phyloP scores from a whole-genome alignment of 2,329 filamentous ascomycete species.

The Pezicula neosporulosa region DNA sequence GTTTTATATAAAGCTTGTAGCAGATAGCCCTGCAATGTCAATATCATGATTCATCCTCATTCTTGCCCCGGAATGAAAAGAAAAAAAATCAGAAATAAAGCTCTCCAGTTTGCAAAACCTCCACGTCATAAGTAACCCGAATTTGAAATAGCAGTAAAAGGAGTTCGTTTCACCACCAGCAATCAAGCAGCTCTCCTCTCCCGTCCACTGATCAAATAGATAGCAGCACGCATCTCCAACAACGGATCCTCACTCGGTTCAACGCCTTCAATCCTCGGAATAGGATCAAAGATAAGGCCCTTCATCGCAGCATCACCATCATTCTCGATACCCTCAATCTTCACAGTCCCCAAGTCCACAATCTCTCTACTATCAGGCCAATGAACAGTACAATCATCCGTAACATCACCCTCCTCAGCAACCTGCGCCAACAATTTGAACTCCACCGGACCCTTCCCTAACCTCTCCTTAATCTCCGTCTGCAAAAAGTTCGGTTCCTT shows the following conservation, averaged over 20 bases:
- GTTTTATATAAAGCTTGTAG: no score
- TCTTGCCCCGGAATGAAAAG: no score
- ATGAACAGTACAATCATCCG: conserved; percentile 43
- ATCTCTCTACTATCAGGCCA: conserved; percentile 49
- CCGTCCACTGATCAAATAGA: conserved; percentile 53
- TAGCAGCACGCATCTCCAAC: conserved; percentile 49
- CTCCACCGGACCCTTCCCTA: conserved; percentile 33
- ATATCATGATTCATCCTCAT: no score
- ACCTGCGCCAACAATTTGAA: conserved; percentile 49
- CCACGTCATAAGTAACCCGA: no score
- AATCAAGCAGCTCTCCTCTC: conserved; percentile 43
- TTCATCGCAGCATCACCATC: conserved; percentile 43
- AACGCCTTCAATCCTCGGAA: conserved; percentile 50
- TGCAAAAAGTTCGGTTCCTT: conserved; percentile 43
- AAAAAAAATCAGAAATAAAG: no score
- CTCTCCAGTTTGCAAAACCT: no score
- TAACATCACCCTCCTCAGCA: conserved; percentile 42
- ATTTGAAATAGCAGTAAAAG: no score
- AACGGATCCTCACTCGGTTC: conserved; percentile 51
- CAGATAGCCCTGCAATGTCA: no score
- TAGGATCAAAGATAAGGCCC: conserved; percentile 53
- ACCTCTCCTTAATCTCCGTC: conserved; percentile 39
- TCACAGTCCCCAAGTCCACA: conserved; percentile 47
- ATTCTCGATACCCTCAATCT: conserved; percentile 35
- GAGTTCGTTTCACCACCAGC: no score